Base-by-base conservation (phyloP, 164 flowering plant species). In the Amborella trichopoda region DNA sequence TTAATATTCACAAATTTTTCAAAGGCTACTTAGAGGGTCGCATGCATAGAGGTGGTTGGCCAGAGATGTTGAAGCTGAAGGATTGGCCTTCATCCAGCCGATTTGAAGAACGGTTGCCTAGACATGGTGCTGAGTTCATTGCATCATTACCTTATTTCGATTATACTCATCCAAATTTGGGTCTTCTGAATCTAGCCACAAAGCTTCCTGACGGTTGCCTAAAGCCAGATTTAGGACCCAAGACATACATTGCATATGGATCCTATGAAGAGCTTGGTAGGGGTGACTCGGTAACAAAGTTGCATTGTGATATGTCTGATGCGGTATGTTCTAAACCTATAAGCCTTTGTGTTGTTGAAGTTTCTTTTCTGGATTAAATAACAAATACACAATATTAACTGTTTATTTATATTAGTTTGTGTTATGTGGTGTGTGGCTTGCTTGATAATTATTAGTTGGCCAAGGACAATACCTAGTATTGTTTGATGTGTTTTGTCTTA, bases 271-370 rank as follows among this genome's bases (percentile, higher is more conserved):
- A 81, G 52, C 85, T 85, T 50, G 83, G 87, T 13, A 68, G 74
- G 62, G 95, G 95, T 50, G 85, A 81, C 61, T 85, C 95, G 1
- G 85, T 80, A 49, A 74, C 94, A 26, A 83, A 83, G 62, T 60
- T 83, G 48, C 94, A 83, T 43, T 83, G 88, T 45, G 88, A 83
- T 59, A 66, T 80, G 61, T 78, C 85, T 58, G 85, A 80, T 68
- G 88, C 83, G 68, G 85, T 80, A 77, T n/a, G 53, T 30, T 45
- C 33, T 11, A n/a, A n/a, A n/a, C n/a, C n/a, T n/a, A n/a, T n/a
- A n/a, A n/a, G n/a, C n/a, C n/a, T n/a, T n/a, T n/a, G n/a, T n/a
- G n/a, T n/a, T n/a, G 14, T 4, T 30, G 34, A 30, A 13, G 9
- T 30, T 30, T 30, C 32, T 46, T 12, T 42, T 10, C 26, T 44